A percentile compares a stretch with the other conserved stretches of the same genome.
These are phyloP conservation scores for Neurospora pannonica DNA, from an alignment of 495 filamentous ascomycete species.

Conservation along the genomic window DNA sequence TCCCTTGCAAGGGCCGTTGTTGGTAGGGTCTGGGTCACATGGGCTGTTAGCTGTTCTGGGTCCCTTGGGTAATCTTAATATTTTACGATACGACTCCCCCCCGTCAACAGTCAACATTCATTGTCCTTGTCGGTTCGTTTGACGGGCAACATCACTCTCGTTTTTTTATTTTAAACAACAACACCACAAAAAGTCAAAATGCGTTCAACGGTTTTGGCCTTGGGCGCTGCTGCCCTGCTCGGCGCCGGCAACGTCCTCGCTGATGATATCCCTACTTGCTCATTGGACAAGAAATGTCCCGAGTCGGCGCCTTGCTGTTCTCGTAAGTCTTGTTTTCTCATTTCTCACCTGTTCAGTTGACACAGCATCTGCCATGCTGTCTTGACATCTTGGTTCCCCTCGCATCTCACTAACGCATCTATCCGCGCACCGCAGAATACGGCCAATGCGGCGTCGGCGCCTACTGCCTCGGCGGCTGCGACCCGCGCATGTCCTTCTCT, in stretches of 20 bases:
- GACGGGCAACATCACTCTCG: neutral
- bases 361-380: neutral
- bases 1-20: neutral
- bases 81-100: neutral
- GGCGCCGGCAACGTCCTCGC: conserved; percentile 31
- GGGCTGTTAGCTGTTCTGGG: neutral
- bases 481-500: conserved; percentile 68
- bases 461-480: conserved; percentile 93
- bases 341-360: neutral
- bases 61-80: neutral
- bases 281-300: conserved; percentile 60
- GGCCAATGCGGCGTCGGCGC: conserved; percentile 87
- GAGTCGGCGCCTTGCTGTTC: conserved; percentile 78
- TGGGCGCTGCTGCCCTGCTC: conserved; percentile 33
- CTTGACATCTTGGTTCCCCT: conserved; percentile 1
- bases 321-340: conserved; percentile 49
- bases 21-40: neutral
- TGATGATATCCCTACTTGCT: conserved; percentile 19
- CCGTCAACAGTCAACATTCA: neutral
- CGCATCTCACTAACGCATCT: conserved; percentile 14
- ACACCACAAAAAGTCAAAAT: neutral
- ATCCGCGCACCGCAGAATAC: conserved; percentile 56
- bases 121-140: neutral
- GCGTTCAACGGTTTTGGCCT: conserved; percentile 15
- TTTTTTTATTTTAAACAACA: neutral